Conservation (phyloP, 2,329 filamentous ascomycete genomes). For the Oidium heveae region DNA sequence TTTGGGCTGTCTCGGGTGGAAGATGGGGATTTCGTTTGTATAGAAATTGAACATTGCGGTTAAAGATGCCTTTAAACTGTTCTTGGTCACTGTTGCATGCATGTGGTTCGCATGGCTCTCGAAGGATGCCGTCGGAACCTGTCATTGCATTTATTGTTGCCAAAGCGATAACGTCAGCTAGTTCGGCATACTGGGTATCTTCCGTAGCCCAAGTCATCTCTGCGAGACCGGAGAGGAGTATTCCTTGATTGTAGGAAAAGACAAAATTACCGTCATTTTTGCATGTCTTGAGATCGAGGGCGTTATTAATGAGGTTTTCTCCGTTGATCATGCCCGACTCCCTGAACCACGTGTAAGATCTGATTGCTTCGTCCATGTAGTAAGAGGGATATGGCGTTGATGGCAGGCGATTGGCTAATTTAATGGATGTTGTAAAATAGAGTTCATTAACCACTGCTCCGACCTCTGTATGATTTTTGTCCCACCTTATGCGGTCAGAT, state of each 20-base stretch:
- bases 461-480: slow-evolving; percentile 25
- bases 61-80: slow-evolving; percentile 8
- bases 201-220: slow-evolving; percentile 18
- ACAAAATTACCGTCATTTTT: slow-evolving; percentile 19
- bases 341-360: slow-evolving; percentile 25
- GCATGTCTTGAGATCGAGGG: slow-evolving; percentile 22
- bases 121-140: slow-evolving; percentile 22
- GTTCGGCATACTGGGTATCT: slow-evolving; percentile 16
- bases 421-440: slow-evolving; percentile 27
- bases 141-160: slow-evolving; percentile 23
- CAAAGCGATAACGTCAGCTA: slow-evolving; percentile 27
- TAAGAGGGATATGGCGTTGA: slow-evolving; percentile 22
- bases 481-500: slow-evolving; percentile 17
- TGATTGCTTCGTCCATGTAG: slow-evolving; percentile 17
- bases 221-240: slow-evolving; percentile 30
- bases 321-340: slow-evolving; percentile 21
- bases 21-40: slow-evolving; percentile 15
- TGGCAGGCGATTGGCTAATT: slow-evolving; percentile 29
- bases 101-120: slow-evolving; percentile 26
- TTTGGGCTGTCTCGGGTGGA: slow-evolving; percentile 20
- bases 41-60: slow-evolving; percentile 33
- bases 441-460: slow-evolving; percentile 32
- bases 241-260: slow-evolving; percentile 35
- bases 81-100: slow-evolving; percentile 21
- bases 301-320: slow-evolving; percentile 26